phyloP scores from a whole-genome alignment of 2,329 filamentous ascomycete genomes.

The Epichloe uncinata region DNA sequence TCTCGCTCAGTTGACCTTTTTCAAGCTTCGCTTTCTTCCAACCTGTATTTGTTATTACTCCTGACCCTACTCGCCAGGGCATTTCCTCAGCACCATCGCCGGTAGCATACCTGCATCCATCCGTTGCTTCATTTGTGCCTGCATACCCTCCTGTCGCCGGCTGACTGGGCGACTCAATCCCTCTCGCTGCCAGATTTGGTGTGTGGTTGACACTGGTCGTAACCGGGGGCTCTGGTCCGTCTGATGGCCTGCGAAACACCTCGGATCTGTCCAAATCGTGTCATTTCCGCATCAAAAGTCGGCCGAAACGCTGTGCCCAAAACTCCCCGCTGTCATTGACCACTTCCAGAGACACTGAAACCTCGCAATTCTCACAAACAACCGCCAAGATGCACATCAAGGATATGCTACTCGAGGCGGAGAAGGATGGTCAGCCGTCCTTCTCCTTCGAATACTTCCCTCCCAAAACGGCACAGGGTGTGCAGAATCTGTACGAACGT shows the following conservation, averaged over 20 bases:
- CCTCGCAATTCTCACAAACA: not conserved
- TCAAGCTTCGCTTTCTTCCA: not conserved
- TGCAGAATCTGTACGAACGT: slow-evolving; percentile 97
- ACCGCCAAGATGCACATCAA: slow-evolving; percentile 76
- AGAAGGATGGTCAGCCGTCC: slow-evolving; percentile 65
- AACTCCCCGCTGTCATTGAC: too few relatives aligned
- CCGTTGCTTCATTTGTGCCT: not conserved
- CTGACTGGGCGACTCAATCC: not conserved
- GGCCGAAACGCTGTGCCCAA: not conserved
- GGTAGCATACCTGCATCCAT: too few relatives aligned
- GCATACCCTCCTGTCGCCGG: not conserved
- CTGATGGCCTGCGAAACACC: not conserved
- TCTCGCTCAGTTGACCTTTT: not conserved
- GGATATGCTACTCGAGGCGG: slow-evolving; percentile 74
- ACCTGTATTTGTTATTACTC: not conserved
- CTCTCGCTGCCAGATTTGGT: not conserved
- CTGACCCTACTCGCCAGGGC: not conserved
- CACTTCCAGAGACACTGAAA: not conserved
- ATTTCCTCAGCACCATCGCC: not conserved
- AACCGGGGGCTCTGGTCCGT: not conserved
- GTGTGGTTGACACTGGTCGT: not conserved
- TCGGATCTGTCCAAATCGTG: not conserved
- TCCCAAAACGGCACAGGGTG: slow-evolving; percentile 91
- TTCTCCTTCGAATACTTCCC: slow-evolving; percentile 99
- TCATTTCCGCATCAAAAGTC: not conserved